Percentiles rank a stretch among this genome's conserved stretches.
phyloP scores from a whole-genome alignment of 1,284 basidiomycete genomes.

The Irpex sp. region DNA sequence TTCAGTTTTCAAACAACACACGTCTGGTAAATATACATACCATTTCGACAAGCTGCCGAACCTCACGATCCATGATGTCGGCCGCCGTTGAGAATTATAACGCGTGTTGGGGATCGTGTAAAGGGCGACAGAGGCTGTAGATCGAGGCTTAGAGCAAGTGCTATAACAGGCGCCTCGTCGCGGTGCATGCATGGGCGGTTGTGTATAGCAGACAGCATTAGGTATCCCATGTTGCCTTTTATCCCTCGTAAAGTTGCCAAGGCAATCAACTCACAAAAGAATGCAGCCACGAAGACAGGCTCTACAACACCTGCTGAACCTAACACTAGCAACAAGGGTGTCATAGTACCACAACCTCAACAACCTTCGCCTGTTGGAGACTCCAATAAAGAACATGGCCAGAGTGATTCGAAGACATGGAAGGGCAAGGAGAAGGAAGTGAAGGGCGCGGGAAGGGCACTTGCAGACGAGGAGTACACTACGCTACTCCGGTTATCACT shows the following conservation, averaged over 20 bases:
- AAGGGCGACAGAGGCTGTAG: not conserved
- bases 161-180: not conserved
- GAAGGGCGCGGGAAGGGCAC: not conserved
- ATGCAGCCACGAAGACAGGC: not conserved
- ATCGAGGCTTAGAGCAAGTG: not conserved
- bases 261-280: conserved; percentile 1
- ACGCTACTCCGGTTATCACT: conserved; percentile 49
- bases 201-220: not conserved
- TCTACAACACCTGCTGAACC: not conserved
- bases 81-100: not conserved
- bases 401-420: not conserved
- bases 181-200: not conserved
- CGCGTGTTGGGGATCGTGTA: not conserved
- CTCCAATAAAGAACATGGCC: not conserved
- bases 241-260: conserved; percentile 22
- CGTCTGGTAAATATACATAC: conserved; percentile 14
- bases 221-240: conserved; percentile 21
- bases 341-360: not conserved
- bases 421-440: conserved; percentile 16
- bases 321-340: not conserved
- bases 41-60: conserved; percentile 35
- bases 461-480: conserved; percentile 39
- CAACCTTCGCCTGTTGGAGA: not conserved
- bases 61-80: conserved; percentile 27
- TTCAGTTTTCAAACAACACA: not conserved